These are phyloP conservation scores for Cadophora sp. DNA, from an alignment of 2,329 filamentous ascomycete genomes.

Conservation along the genomic window DNA sequence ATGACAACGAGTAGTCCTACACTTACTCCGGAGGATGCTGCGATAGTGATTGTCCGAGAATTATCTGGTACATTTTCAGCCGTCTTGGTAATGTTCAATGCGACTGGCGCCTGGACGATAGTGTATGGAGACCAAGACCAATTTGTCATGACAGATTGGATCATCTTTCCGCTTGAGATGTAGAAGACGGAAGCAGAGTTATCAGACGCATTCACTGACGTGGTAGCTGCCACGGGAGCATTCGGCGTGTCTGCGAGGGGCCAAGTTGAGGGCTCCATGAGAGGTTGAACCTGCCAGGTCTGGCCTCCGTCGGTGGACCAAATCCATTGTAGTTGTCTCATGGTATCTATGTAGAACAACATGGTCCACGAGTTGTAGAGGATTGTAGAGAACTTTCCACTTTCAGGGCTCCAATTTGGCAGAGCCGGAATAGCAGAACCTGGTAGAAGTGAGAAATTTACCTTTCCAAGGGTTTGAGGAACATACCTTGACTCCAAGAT, in stretches of 20 bases:
- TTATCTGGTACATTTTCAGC: neutral
- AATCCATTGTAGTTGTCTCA: conserved; percentile 11
- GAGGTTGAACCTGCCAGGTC: conserved; percentile 11
- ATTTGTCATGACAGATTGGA: conserved; percentile 12
- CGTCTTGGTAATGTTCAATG: neutral
- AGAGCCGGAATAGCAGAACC: neutral
- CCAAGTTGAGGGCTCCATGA: neutral
- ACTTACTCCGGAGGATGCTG: neutral
- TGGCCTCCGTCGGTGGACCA: conserved; percentile 7
- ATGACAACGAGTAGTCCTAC: neutral
- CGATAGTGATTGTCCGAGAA: neutral
- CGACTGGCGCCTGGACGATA: neutral
- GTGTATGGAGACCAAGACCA: conserved; percentile 7
- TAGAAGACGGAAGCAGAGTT: conserved; percentile 18
- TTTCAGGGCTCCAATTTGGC: conserved; percentile 9
- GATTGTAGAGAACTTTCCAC: conserved; percentile 6
- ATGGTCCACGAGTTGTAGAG: conserved; percentile 11
- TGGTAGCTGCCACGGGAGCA: neutral
- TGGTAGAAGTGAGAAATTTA: neutral
- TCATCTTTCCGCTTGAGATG: neutral
- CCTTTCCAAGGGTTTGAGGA: neutral
- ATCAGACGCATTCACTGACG: conserved; percentile 6
- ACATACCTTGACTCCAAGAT: neutral
- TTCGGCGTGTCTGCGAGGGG: conserved; percentile 18
- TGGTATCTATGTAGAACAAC: conserved; percentile 15